These are phyloP conservation scores for Tricholoma hemisulphureum DNA, from an alignment of 768 basidiomycete genomes.

Conservation along the genomic window DNA sequence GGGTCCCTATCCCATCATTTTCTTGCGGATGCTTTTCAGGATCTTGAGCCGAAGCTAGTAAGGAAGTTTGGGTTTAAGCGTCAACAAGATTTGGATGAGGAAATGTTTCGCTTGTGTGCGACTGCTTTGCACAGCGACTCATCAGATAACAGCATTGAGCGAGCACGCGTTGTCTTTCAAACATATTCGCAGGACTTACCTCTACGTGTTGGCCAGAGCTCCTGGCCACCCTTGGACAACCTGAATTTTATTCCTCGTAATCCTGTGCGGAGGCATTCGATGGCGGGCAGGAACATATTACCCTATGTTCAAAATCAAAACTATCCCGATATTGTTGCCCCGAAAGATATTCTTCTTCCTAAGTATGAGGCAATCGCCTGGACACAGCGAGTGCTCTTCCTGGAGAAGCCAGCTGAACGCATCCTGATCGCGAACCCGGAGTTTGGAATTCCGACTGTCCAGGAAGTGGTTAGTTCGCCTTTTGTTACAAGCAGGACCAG, in stretches of 20 bases:
- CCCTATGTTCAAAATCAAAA: slow-evolving; percentile 18
- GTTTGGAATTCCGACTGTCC: slow-evolving; percentile 38
- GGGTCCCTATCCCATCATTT: slow-evolving; percentile 29
- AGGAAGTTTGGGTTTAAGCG: slow-evolving; percentile 30
- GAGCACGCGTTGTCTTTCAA: slow-evolving; percentile 32
- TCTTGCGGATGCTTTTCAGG: slow-evolving; percentile 26
- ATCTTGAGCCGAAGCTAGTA: slow-evolving; percentile 27
- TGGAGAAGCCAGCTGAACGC: slow-evolving; percentile 25
- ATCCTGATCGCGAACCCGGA: slow-evolving; percentile 33
- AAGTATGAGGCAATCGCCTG: slow-evolving; percentile 43
- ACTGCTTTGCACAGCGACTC: slow-evolving; percentile 25
- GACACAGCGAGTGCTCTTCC: slow-evolving; percentile 44
- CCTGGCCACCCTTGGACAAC: slow-evolving; percentile 28
- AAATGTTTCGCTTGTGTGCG: slow-evolving; percentile 37
- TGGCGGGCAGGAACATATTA: slow-evolving; percentile 14
- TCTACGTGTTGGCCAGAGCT: slow-evolving; percentile 17
- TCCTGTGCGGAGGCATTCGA: background rate
- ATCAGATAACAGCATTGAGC: slow-evolving; percentile 9
- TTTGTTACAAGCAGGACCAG: too few species aligned
- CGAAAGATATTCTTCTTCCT: slow-evolving; percentile 35
- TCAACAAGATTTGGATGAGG: slow-evolving; percentile 27
- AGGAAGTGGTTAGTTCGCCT: slow-evolving; percentile 41
- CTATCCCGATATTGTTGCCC: slow-evolving; percentile 36
- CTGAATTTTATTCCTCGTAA: slow-evolving; percentile 41
- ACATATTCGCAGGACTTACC: slow-evolving; percentile 37